Percentiles rank a stretch among this genome's conserved stretches.
Evolutionary conservation across 2,329 filamentous ascomycete species (phyloP).

Genomic region (Stagonosporopsis cucurbitacearum): DNA sequence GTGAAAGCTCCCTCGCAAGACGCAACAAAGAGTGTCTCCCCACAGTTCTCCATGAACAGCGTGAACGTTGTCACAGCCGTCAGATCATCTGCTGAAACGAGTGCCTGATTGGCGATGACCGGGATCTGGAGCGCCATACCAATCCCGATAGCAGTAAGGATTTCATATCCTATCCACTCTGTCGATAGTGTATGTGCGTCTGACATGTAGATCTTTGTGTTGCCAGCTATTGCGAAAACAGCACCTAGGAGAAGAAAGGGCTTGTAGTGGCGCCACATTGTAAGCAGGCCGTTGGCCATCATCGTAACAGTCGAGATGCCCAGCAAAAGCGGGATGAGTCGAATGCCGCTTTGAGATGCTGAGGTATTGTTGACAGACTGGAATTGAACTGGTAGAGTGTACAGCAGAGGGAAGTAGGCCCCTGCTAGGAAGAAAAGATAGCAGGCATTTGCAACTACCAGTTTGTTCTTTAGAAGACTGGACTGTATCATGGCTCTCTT

Average conservation of each 20-base stretch:
- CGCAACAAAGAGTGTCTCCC: conserved; percentile 53
- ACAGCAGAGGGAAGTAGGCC: conserved; percentile 38
- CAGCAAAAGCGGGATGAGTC: conserved; percentile 38
- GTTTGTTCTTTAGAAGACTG: conserved; percentile 28
- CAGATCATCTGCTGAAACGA: conserved; percentile 47
- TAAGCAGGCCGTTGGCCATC: conserved; percentile 34
- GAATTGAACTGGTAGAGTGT: conserved; percentile 39
- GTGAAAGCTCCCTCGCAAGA: conserved; percentile 53
- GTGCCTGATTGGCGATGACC: conserved; percentile 50
- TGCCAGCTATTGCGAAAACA: conserved; percentile 27
- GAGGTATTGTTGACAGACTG: conserved; percentile 36
- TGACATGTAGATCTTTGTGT: conserved; percentile 44
- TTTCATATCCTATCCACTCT: conserved; percentile 58
- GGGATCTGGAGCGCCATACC: conserved; percentile 53
- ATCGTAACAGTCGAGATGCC: conserved; percentile 38
- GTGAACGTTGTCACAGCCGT: conserved; percentile 50
- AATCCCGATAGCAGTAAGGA: conserved; percentile 53
- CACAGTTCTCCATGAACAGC: conserved; percentile 53
- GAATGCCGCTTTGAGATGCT: conserved; percentile 36
- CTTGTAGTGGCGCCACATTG: conserved; percentile 49
- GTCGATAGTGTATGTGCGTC: conserved; percentile 44
- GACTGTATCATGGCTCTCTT: conserved; percentile 37
- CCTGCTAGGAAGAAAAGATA: conserved; percentile 37
- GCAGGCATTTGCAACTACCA: conserved; percentile 23
- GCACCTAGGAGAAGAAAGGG: conserved; percentile 50